phyloP scores from a whole-genome alignment of 2,329 filamentous ascomycete genomes.

The Alternaria dauci region DNA sequence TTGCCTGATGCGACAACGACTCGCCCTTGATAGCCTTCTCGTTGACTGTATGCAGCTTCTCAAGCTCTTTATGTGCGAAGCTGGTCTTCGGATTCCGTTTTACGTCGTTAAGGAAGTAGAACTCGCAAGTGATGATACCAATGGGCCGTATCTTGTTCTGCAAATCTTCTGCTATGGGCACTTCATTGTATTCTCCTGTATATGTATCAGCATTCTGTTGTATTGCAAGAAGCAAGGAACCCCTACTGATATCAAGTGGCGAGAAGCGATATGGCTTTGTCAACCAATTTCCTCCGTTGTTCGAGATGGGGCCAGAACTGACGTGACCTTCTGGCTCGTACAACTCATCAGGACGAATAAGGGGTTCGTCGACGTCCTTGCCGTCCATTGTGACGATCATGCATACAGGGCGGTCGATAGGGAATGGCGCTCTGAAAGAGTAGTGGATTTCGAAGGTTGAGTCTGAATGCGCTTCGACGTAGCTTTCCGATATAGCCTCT shows the following conservation, averaged over 20 bases:
- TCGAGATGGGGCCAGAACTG: slow-evolving; percentile 13
- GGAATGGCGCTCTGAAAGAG: slow-evolving; percentile 19
- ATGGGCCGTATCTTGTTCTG: slow-evolving; percentile 13
- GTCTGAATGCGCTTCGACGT: slow-evolving; percentile 37
- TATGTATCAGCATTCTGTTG: neutral
- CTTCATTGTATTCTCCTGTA: neutral
- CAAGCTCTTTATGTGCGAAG: slow-evolving; percentile 23
- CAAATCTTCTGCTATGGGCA: neutral
- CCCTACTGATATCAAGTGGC: slow-evolving; percentile 17
- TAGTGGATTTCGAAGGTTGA: slow-evolving; percentile 28
- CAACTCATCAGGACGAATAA: slow-evolving; percentile 14
- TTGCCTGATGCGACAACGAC: slow-evolving; percentile 17
- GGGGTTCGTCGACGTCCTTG: slow-evolving; percentile 11
- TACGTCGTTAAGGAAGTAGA: slow-evolving; percentile 20
- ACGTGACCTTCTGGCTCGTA: slow-evolving; percentile 7
- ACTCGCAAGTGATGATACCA: slow-evolving; percentile 23
- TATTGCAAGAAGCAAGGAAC: neutral
- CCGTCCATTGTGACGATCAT: slow-evolving; percentile 32
- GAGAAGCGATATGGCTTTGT: slow-evolving; percentile 27
- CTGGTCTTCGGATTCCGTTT: neutral
- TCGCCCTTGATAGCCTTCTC: slow-evolving; percentile 29
- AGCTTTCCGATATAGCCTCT: slow-evolving; percentile 28
- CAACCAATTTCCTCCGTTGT: slow-evolving; percentile 2
- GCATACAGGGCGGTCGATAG: slow-evolving; percentile 15
- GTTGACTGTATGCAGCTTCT: slow-evolving; percentile 21